phyloP scores from a whole-genome alignment of 2,329 filamentous ascomycete species.

The Tolypocladium sp. region DNA sequence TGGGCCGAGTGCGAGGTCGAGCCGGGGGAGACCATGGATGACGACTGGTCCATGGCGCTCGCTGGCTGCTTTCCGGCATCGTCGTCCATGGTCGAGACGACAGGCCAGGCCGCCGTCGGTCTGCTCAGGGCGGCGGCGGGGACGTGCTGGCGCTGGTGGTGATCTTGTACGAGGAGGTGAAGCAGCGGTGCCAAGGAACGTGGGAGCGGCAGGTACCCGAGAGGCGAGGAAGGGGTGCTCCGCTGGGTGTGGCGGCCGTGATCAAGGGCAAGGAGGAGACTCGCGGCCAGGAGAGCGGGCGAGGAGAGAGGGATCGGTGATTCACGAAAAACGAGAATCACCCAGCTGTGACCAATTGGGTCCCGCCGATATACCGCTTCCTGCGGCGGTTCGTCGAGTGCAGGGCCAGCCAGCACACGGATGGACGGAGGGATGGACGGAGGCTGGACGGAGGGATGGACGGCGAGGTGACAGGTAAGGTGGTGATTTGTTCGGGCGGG shows the following conservation, averaged over 20 bases:
- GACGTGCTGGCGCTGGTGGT: not conserved
- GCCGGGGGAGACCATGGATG: not conserved
- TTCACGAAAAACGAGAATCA: not conserved
- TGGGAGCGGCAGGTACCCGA: not conserved
- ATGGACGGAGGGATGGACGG: not conserved
- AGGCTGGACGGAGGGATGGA: not conserved
- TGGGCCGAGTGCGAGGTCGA: conserved; percentile 2
- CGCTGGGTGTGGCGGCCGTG: not conserved
- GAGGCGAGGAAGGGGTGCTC: not conserved
- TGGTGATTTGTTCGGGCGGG: not conserved
- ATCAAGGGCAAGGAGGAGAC: not conserved
- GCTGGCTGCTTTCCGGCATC: not conserved
- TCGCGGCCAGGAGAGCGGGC: not conserved
- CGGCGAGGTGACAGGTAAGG: not conserved
- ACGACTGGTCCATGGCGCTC: not conserved
- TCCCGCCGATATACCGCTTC: not conserved
- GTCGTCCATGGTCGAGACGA: conserved; percentile 1
- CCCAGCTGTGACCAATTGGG: not conserved
- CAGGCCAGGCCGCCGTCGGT: not conserved
- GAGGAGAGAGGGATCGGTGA: not conserved
- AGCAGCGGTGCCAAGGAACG: not conserved
- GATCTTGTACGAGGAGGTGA: not conserved
- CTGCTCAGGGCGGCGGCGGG: not conserved
- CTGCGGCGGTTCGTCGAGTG: not conserved
- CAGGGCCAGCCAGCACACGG: conserved; percentile 1